Evolutionary conservation across 495 filamentous ascomycete genomes (phyloP).

Genomic region (Eremomyces bilateralis): DNA sequence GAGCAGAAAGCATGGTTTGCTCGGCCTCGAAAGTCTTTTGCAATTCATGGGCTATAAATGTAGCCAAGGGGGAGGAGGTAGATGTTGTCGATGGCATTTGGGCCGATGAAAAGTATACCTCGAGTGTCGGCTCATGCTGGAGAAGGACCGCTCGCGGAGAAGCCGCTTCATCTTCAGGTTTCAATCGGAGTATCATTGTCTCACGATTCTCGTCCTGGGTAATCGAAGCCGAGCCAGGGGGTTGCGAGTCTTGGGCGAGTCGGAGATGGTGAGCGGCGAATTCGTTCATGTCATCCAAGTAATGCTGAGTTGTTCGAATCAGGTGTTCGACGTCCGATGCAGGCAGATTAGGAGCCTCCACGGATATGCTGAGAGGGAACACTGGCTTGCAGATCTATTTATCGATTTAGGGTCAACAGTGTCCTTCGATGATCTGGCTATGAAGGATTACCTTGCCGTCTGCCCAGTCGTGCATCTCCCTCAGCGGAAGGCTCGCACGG

Average conservation of each 20-base stretch:
- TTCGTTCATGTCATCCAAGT: slow-evolving; percentile 74
- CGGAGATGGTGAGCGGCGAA: slow-evolving; percentile 81
- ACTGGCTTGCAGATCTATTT: slow-evolving; percentile 63
- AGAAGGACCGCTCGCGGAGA: slow-evolving; percentile 37
- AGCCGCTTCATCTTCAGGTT: no score
- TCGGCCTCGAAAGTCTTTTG: slow-evolving; percentile 70
- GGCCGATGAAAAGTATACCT: slow-evolving; percentile 59
- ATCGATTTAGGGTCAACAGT: slow-evolving; percentile 2
- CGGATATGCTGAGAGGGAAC: slow-evolving; percentile 62
- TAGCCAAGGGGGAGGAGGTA: slow-evolving; percentile 51
- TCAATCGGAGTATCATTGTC: no score
- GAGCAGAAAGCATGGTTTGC: slow-evolving; percentile 66
- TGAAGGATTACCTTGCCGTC: slow-evolving; percentile 52
- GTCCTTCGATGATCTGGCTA: background rate
- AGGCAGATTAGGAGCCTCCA: slow-evolving; percentile 48
- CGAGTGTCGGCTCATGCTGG: slow-evolving; percentile 45
- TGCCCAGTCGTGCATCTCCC: slow-evolving; percentile 81
- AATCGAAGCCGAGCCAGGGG: no score
- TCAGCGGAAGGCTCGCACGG: slow-evolving; percentile 61
- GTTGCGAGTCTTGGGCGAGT: no score
- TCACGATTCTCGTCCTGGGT: no score
- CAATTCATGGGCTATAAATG: slow-evolving; percentile 59
- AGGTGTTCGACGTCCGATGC: slow-evolving; percentile 53
- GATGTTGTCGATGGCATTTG: slow-evolving; percentile 55
- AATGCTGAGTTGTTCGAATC: slow-evolving; percentile 67